These are phyloP conservation scores for Niebla homalea DNA, from an alignment of 495 filamentous ascomycete species.

Conservation along the genomic window DNA sequence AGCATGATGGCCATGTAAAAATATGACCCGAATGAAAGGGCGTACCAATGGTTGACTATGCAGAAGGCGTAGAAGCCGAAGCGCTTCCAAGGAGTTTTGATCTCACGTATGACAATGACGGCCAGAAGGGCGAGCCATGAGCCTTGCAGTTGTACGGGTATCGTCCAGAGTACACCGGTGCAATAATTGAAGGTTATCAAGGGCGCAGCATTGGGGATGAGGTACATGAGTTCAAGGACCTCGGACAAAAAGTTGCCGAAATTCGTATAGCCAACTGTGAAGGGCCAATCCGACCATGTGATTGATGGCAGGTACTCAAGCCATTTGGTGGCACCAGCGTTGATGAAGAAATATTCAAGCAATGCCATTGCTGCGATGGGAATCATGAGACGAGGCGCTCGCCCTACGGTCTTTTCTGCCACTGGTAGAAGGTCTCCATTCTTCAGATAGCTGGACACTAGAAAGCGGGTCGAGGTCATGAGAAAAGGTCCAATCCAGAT, in stretches of 20 bases:
- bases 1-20: conserved; percentile 28
- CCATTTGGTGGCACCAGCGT: conserved; percentile 24
- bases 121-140: conserved; percentile 25
- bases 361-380: conserved; percentile 24
- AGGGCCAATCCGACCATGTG: conserved; percentile 32
- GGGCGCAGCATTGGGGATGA: conserved; percentile 32
- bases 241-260: conserved; percentile 25
- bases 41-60: conserved; percentile 29
- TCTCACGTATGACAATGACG: conserved; percentile 26
- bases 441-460: conserved; percentile 23
- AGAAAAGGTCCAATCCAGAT: conserved; percentile 31
- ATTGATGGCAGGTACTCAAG: conserved; percentile 29
- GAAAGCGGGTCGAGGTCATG: conserved; percentile 29
- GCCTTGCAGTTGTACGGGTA: conserved; percentile 30
- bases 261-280: conserved; percentile 18
- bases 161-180: conserved; percentile 32
- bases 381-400: conserved; percentile 26
- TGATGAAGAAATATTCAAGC: conserved; percentile 31
- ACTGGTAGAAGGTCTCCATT: conserved; percentile 24
- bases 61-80: conserved; percentile 27
- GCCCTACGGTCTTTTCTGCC: conserved; percentile 26
- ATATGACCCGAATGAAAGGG: conserved; percentile 26
- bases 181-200: conserved; percentile 31
- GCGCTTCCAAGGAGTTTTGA: conserved; percentile 32
- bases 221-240: conserved; percentile 26